Conservation (phyloP, 129 eudicot species). For the Tagetes patula region DNA sequence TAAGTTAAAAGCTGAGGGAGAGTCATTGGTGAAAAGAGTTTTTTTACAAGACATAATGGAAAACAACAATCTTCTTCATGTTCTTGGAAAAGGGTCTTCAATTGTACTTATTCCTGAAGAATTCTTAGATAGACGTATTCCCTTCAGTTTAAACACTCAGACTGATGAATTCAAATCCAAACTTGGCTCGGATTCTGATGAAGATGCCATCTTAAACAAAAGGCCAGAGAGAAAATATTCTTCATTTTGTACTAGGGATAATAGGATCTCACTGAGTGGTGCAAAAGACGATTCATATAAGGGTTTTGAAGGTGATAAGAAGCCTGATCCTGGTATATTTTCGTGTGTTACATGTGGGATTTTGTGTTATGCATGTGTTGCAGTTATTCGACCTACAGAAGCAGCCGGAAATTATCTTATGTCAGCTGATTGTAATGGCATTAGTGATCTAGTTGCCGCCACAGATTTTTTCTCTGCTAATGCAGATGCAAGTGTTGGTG, state of each 20-base stretch:
- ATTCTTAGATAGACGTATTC: slow-evolving; percentile 41
- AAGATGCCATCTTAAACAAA: slow-evolving; percentile 27
- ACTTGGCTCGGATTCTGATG: slow-evolving; percentile 31
- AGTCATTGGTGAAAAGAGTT: slow-evolving; percentile 62
- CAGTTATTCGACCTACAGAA: slow-evolving; percentile 79
- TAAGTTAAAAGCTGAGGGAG: slow-evolving; percentile 76
- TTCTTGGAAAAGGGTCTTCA: slow-evolving; percentile 73
- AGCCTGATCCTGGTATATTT: slow-evolving; percentile 61
- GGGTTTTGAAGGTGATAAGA: slow-evolving; percentile 44
- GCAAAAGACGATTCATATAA: slow-evolving; percentile 35
- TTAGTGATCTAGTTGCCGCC: slow-evolving; percentile 46
- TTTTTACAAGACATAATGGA: slow-evolving; percentile 73
- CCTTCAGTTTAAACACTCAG: slow-evolving; percentile 37
- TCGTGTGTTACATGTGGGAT: slow-evolving; percentile 97
- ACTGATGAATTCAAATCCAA: slow-evolving; percentile 40
- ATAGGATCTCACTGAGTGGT: slow-evolving; percentile 25
- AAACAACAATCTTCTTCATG: slow-evolving; percentile 61
- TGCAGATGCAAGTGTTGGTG: slow-evolving; percentile 35
- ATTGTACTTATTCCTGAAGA: slow-evolving; percentile 72
- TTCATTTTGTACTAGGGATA: slow-evolving; percentile 35
- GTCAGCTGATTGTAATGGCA: slow-evolving; percentile 60
- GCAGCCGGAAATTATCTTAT: slow-evolving; percentile 66
- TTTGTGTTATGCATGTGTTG: slow-evolving; percentile 84
- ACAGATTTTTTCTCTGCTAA: slow-evolving; percentile 35
- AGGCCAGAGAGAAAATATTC: slow-evolving; percentile 42